Evolutionary conservation across 148 eudicot species (phyloP), one percentile per base, ranked within the genome.

Genomic region (Fallopia convolvulus): DNA sequence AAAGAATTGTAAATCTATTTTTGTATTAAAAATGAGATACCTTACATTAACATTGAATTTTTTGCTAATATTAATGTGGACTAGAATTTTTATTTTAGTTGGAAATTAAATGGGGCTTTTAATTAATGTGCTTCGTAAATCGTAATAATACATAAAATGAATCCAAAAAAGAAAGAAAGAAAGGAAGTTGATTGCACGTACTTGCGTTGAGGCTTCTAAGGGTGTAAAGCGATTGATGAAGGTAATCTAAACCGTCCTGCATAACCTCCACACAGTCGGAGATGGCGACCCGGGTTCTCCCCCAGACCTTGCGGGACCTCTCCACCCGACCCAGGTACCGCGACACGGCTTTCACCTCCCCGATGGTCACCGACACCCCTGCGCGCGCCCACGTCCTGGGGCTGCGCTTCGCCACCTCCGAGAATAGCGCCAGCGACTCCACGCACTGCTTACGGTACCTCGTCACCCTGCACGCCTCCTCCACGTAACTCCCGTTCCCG

Each of bases 341-440:
- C 13, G 82, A 79, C 15, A 86, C 84, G 6, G 4, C 63, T 79
- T 88, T 88, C 39, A 88, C 87, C 79, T 82, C 90, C 0, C 79
- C 75, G 4, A 91, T 84, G 13, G 93, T 87, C 13, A 93, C 93
- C 0, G 93, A 89, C 21, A 91, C 90, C n/a, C 88, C 89, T 0
- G 87, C 93, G 4, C 92, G 84, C 0, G 95, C 93, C 97, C 95
- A 93, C 70, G 10, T 80, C 5, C 46, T 79, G 3, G 93, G 93
- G 77, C 82, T 85, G 10, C 60, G 70, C 58, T 66, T 85, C 55
- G 97, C 97, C 26, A 77, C 72, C 70, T 61, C 79, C 7, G 95
- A 88, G 75, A 83, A 93, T 14, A 90, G 70, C 2, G 95, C 49
- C 20, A 93, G 84, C 20, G 89, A 78, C 48, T 78, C 84, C 72